Evolutionary conservation across 1,284 basidiomycete species (phyloP), one percentile per base, ranked within the genome.

Genomic region (Salmacisia buchloeana): DNA sequence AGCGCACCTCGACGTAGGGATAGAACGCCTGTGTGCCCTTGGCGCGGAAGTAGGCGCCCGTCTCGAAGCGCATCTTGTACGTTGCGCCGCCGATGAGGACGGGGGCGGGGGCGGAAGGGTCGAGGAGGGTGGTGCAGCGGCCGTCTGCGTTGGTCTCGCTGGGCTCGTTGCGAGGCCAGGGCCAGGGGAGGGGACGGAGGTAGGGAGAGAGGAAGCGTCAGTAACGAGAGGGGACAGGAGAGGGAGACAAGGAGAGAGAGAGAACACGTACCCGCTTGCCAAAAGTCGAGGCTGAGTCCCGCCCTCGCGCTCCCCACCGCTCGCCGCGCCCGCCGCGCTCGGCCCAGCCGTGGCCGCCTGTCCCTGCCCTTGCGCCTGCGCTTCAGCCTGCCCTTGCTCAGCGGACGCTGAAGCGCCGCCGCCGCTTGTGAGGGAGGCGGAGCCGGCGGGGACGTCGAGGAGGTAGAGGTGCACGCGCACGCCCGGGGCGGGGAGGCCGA

Each of bases 51-150:
- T 94, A 94, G 4, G 86, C 85, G 63, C 87, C 89, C 0, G 89
- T 91, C 75, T 86, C 85, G 83, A 96, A 94, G 4, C 86, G 83
- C 72, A 94, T 86, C 81, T 91, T 92, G 82, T 94, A 94, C 2
- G 86, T 54, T 18, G 49, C 81, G 15, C 72, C 70, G 0, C 88
- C 87, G 18, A 73, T 71, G 1, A 83, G 68, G 2, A 54, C 27
- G 23, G 65, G 67, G 25, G 77, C 77, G 1, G n/a, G n/a, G n/a
- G n/a, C n/a, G n/a, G n/a, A n/a, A n/a, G 85, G 81, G 27, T 85
- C 84, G 25, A 87, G 83, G 21, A 94, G 85, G 63, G 86, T 84
- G 63, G 84, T 84, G 81, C 90, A 93, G 43, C 92, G 86, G 15
- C 92, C 92, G 72, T 94, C 90, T 0, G 83, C 75, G 75, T 94